These are phyloP conservation scores for Macrolepiota fuliginosa DNA, from an alignment of 768 basidiomycete species.

Conservation along the genomic window DNA sequence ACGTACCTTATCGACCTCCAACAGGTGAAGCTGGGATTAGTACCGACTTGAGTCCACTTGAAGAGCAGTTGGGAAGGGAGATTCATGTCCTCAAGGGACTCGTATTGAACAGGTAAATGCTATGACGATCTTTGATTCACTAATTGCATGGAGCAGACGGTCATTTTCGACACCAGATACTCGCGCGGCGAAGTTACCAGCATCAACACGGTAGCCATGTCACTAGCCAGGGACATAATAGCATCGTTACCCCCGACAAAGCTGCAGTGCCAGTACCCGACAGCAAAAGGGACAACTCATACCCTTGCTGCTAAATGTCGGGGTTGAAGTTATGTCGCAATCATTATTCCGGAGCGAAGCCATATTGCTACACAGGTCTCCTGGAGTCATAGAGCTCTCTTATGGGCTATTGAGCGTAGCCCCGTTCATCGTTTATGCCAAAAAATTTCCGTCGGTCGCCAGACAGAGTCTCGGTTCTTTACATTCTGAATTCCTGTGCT, in stretches of 20 bases:
- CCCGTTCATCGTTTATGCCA: neutral
- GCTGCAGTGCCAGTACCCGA: neutral
- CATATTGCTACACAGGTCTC: neutral
- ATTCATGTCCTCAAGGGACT: slow-evolving; percentile 78
- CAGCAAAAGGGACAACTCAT: neutral
- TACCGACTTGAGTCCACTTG: slow-evolving; percentile 36
- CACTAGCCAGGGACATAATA: neutral
- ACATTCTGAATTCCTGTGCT: too few relatives aligned
- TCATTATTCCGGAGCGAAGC: neutral
- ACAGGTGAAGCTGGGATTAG: slow-evolving; percentile 24
- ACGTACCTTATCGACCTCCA: slow-evolving; percentile 43
- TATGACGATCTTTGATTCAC: neutral
- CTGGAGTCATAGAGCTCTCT: neutral
- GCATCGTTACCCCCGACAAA: neutral
- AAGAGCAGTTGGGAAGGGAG: slow-evolving; percentile 72
- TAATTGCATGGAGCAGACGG: slow-evolving; percentile 25
- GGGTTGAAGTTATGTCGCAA: neutral
- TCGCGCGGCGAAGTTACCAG: slow-evolving; percentile 16
- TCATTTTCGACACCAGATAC: slow-evolving; percentile 37
- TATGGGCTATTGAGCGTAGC: neutral
- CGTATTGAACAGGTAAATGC: slow-evolving; percentile 65
- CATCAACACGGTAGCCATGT: slow-evolving; percentile 9
- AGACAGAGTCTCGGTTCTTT: too few relatives aligned
- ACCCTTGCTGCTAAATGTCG: neutral
- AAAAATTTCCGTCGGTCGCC: too few relatives aligned